phyloP scores from a whole-genome alignment of 2,329 filamentous ascomycete species.

The Pseudogymnoascus sp. region DNA sequence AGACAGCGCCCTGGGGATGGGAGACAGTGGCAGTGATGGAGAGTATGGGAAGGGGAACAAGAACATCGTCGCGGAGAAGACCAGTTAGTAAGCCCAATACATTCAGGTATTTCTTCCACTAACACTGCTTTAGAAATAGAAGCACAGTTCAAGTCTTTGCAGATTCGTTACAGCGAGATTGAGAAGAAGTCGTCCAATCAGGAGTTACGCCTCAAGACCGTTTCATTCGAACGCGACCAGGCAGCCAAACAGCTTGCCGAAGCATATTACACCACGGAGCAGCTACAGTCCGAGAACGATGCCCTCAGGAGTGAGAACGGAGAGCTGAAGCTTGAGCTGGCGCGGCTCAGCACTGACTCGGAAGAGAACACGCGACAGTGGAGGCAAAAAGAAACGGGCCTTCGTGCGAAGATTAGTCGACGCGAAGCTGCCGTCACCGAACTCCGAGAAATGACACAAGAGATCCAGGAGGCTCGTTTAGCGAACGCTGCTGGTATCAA shows the following conservation, averaged over 20 bases:
- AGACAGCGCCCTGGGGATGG: conserved; percentile 37
- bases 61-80: conserved; percentile 45
- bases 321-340: conserved; percentile 18
- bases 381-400: conserved; percentile 35
- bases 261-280: conserved; percentile 49
- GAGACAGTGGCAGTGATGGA: conserved; percentile 35
- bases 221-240: conserved; percentile 58
- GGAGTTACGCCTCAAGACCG: conserved; percentile 55
- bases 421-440: conserved; percentile 13
- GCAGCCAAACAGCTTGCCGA: conserved; percentile 55
- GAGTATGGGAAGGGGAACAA: conserved; percentile 32
- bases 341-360: conserved; percentile 35
- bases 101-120: neutral
- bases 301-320: conserved; percentile 29
- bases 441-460: conserved; percentile 15
- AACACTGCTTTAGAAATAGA: conserved; percentile 42
- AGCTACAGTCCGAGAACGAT: conserved; percentile 37
- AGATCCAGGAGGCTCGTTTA: conserved; percentile 11
- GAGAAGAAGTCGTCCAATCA: conserved; percentile 55
- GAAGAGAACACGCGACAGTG: conserved; percentile 32
- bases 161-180: conserved; percentile 54
- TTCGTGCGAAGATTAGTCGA: conserved; percentile 31
- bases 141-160: conserved; percentile 51
- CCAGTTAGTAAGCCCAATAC: conserved; percentile 38
- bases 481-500: neutral